Evolutionary conservation across 225 moss, liverwort and hornwort species (phyloP), one percentile per base, ranked within the genome.

Genomic region (Marchantia paleacea): DNA sequence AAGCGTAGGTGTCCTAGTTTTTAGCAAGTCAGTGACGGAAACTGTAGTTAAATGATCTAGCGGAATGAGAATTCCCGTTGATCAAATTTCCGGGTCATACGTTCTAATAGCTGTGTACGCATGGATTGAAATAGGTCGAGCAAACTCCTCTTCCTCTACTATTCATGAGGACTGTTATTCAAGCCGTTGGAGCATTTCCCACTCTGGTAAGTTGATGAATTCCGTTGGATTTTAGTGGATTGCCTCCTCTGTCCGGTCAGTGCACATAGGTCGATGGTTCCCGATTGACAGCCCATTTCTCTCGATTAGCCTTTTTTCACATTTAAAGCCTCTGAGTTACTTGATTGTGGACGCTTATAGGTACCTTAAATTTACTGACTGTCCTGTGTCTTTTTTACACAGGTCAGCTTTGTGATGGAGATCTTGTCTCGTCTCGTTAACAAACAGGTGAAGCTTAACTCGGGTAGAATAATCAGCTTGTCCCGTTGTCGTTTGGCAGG

Each of bases 341-440:
- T 1, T 50, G 16, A 72, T 0, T 22, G 20, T 58, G 31, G 62
- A 31, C 4, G 22, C 47, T 63, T 47, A 19, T 15, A 0, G 10
- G 20, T 76, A 12, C 14, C 15, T 53, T 48, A 4, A 31, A 28
- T 8, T 10, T 52, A 39, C 51, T 73, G 22, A 50, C 0, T 19
- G 75, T 75, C 14, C 18, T 52, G 31, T 78, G 52, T 4, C 78
- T 55, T 62, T 52, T 13, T 54, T 24, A 48, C 84, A 78, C 91
- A 97, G 97, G 99, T 96, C 78, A 94, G 92, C 79, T 99, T 99
- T 86, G 99, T 99, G 58, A 95, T 99, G 95, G 99, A 99, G 88
- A 99, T 94, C 72, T 83, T 99, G 60, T 99, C 94, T 75, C 94
- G 99, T 72, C 90, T 99, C 55, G 95, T 99, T 29, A 95, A 91